A percentile compares a stretch with the other conserved stretches of the same genome.
Evolutionary conservation across 768 basidiomycete species (phyloP).

Genomic region (Leccinum pellstonianum): DNA sequence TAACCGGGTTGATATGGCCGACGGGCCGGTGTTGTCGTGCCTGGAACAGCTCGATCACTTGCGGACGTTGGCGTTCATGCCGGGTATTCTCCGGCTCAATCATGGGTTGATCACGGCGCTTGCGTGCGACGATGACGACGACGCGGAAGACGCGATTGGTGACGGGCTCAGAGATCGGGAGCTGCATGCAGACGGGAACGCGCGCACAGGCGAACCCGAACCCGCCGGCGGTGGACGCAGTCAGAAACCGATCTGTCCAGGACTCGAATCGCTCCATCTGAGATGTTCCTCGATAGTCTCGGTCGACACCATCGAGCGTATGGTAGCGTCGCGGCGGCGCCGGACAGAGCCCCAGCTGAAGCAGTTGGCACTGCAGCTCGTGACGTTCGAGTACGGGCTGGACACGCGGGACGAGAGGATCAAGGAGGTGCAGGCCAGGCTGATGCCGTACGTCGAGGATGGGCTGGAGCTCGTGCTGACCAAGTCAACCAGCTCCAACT

Average conservation of each 20-base stretch:
- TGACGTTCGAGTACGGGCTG: slow-evolving; percentile 29
- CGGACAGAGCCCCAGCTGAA: slow-evolving; percentile 10
- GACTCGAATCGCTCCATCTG: slow-evolving; percentile 25
- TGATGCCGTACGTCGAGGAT: slow-evolving; percentile 20
- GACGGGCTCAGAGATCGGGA: background rate
- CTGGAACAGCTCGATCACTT: slow-evolving; percentile 20
- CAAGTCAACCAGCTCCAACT: slow-evolving; percentile 20
- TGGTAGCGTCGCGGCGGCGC: slow-evolving; percentile 31
- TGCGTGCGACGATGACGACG: background rate
- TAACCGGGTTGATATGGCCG: slow-evolving; percentile 24
- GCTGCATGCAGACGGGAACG: background rate
- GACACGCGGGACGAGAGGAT: slow-evolving; percentile 32
- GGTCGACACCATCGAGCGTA: slow-evolving; percentile 19
- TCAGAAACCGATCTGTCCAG: slow-evolving; percentile 18
- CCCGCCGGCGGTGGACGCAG: background rate
- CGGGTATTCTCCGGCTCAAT: slow-evolving; percentile 32
- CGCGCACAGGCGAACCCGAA: background rate
- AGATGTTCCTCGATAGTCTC: slow-evolving; percentile 26
- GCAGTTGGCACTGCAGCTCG: slow-evolving; percentile 27
- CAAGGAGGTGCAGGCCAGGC: slow-evolving; percentile 9
- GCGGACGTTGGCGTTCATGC: slow-evolving; percentile 21
- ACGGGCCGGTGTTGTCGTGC: slow-evolving; percentile 20
- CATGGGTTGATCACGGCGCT: slow-evolving; percentile 31
- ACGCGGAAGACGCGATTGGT: background rate
- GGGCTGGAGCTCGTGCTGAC: slow-evolving; percentile 24